Conservation (phyloP, 1,139 yeast species). For the Yamadazyma siamensis region DNA sequence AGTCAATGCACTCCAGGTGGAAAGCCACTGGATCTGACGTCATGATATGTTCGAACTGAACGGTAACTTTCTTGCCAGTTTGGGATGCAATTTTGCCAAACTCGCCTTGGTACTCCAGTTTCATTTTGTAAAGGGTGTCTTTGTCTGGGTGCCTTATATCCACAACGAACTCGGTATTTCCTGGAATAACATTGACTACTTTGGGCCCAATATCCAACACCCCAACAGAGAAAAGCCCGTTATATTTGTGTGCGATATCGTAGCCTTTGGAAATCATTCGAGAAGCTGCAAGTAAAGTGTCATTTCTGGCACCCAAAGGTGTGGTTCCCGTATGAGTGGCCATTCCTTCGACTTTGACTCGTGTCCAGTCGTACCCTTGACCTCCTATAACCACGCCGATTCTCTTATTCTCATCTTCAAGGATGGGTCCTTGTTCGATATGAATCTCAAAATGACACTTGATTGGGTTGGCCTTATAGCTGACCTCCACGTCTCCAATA, state of each 20-base stretch:
- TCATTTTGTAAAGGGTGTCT: slow-evolving; percentile 35
- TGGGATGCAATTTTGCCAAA: slow-evolving; percentile 21
- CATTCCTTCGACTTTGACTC: slow-evolving; percentile 51
- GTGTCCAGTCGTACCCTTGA: slow-evolving; percentile 65
- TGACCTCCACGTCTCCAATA: slow-evolving; percentile 48
- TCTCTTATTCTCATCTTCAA: slow-evolving; percentile 51
- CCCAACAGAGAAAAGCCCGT: slow-evolving; percentile 61
- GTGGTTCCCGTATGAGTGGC: slow-evolving; percentile 77
- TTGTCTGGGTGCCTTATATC: slow-evolving; percentile 59
- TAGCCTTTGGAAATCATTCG: slow-evolving; percentile 54
- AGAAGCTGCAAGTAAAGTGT: slow-evolving; percentile 58
- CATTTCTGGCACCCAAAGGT: slow-evolving; percentile 60
- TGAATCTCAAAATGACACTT: slow-evolving; percentile 73
- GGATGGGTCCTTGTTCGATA: slow-evolving; percentile 73
- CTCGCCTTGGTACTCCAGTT: slow-evolving; percentile 34
- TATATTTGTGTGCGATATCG: slow-evolving; percentile 49
- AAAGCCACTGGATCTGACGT: slow-evolving; percentile 58
- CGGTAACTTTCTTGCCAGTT: slow-evolving; percentile 21
- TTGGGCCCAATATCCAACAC: slow-evolving; percentile 54
- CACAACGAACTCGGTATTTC: slow-evolving; percentile 51
- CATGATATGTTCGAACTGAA: slow-evolving; percentile 39
- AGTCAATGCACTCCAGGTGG: slow-evolving; percentile 44
- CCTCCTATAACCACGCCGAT: slow-evolving; percentile 68
- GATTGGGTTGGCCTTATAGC: slow-evolving; percentile 50
- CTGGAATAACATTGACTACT: slow-evolving; percentile 67